Conservation (phyloP, 2,329 filamentous ascomycete genomes). For the Pseudopyricularia cyperi region DNA sequence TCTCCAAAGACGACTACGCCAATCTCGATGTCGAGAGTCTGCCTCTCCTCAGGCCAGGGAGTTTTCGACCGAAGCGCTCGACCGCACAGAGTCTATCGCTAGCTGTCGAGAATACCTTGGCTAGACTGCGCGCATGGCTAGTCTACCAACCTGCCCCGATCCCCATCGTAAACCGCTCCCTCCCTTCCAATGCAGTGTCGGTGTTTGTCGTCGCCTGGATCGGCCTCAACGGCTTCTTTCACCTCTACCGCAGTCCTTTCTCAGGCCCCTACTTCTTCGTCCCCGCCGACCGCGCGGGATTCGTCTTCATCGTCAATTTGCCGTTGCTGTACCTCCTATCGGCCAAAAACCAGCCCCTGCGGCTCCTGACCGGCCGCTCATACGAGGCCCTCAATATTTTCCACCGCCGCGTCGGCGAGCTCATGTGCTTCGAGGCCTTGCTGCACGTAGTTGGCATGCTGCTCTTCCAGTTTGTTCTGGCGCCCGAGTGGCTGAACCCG, state of each 20-base stretch:
- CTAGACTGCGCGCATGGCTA: slow-evolving; percentile 16
- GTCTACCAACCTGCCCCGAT: slow-evolving; percentile 45
- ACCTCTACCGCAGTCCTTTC: slow-evolving; percentile 36
- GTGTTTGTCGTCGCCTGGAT: slow-evolving; percentile 37
- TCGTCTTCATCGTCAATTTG: slow-evolving; percentile 35
- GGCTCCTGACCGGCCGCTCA: slow-evolving; percentile 46
- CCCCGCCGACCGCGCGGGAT: slow-evolving; percentile 43
- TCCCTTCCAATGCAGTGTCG: slow-evolving; percentile 44
- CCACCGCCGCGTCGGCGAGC: slow-evolving; percentile 49
- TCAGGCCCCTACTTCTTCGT: slow-evolving; percentile 37
- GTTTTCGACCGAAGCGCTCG: neutral
- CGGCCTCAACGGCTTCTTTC: slow-evolving; percentile 43
- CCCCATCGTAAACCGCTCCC: slow-evolving; percentile 39
- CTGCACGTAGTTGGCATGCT: slow-evolving; percentile 44
- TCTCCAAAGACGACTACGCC: slow-evolving; percentile 8
- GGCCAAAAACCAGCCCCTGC: slow-evolving; percentile 54
- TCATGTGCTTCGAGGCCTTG: slow-evolving; percentile 45
- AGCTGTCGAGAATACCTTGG: neutral
- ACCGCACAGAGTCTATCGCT: neutral
- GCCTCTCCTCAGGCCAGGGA: slow-evolving; percentile 14
- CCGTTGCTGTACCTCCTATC: slow-evolving; percentile 47
- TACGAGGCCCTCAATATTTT: slow-evolving; percentile 56
- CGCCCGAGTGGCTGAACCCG: slow-evolving; percentile 28
- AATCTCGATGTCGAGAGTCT: slow-evolving; percentile 20
- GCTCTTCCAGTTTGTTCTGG: slow-evolving; percentile 37